Base-by-base conservation (phyloP, 805 yeast genomes). In the Monosporozyma servazzii region DNA sequence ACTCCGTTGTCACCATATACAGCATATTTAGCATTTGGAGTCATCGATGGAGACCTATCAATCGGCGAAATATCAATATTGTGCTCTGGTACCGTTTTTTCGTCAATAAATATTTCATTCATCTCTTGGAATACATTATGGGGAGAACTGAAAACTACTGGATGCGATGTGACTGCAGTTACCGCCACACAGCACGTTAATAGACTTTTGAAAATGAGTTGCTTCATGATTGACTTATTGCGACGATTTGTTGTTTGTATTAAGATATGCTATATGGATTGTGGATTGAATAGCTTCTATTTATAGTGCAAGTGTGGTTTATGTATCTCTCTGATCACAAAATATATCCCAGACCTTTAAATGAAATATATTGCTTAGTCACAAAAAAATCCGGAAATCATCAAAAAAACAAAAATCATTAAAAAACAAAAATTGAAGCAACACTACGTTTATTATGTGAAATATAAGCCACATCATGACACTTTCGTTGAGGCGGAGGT, bases 31-130 rank as follows among this genome's bases (percentile, higher is more conserved):
- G 57, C 50, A 41, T 68, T 62, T 20, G 77, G 77, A 3, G 58
- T 61, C 45, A 72, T 53, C 0, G 70, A 58, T 0, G 76, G 75
- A 13, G 58, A 52, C 47, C 76, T 60, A 29, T 56, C 57, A n/a
- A 73, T 53, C 0, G 71, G 73, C 27, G 61, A 60, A 18, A 73
- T 63, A 43, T 71, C 75, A n/a, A 73, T 73, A 46, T 74, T 71
- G 30, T 63, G 70, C 8, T 36, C 43, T 27, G 53, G 56, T 7
- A 8, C 36, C 11, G 15, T 20, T 39, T 20, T 9, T 17, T 13
- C 25, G 5, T 20, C 10, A 8, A 20, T 39, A 10, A 39, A 39
- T 7, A 39, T 20, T 39, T 39, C 23, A 11, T 17, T 39, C 27
- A 39, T 39, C 9, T 18, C 4, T n/a, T 39, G 23, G 13, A n/a